These are phyloP conservation scores for Mucor piriformis DNA, from an alignment of 371 early-diverging fungal species.

Conservation along the genomic window DNA sequence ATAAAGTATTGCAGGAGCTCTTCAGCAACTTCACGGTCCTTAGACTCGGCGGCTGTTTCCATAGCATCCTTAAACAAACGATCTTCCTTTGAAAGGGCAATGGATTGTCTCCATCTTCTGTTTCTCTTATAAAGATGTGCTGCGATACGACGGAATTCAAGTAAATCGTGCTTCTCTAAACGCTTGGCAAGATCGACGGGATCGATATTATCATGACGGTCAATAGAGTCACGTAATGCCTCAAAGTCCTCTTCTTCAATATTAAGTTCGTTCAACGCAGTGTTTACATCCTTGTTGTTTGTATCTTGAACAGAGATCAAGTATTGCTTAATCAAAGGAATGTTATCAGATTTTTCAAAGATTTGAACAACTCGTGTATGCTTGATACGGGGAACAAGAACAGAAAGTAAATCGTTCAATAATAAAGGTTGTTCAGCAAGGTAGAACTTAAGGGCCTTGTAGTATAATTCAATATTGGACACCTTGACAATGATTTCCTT, in stretches of 20 bases:
- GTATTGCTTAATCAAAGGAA: slow-evolving; percentile 94
- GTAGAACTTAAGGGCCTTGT: slow-evolving; percentile 96
- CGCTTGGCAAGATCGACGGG: slow-evolving; percentile 86
- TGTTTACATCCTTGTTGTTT: slow-evolving; percentile 93
- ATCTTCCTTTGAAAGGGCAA: slow-evolving; percentile 94
- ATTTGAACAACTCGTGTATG: slow-evolving; percentile 94
- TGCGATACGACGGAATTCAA: slow-evolving; percentile 96
- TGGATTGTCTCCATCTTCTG: slow-evolving; percentile 94
- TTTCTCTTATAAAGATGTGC: slow-evolving; percentile 93
- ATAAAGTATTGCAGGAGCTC: slow-evolving; percentile 94
- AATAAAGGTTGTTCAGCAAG: slow-evolving; percentile 93
- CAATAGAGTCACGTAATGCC: slow-evolving; percentile 88
- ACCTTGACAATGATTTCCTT: slow-evolving; percentile 96
- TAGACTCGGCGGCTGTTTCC: slow-evolving; percentile 93
- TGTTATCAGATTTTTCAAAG: slow-evolving; percentile 94
- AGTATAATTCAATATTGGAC: slow-evolving; percentile 93
- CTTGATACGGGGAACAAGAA: slow-evolving; percentile 89
- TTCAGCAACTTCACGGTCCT: slow-evolving; percentile 85
- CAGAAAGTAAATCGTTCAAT: slow-evolving; percentile 88
- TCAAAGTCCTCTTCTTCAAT: slow-evolving; percentile 97
- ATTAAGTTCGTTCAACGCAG: slow-evolving; percentile 91
- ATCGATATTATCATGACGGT: slow-evolving; percentile 92
- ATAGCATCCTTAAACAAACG: slow-evolving; percentile 96
- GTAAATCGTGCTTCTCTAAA: slow-evolving; percentile 91
- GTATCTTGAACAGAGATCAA: slow-evolving; percentile 87